Evolutionary conservation across 495 filamentous ascomycete genomes (phyloP).

Genomic region (Penicillium egyptiacum): DNA sequence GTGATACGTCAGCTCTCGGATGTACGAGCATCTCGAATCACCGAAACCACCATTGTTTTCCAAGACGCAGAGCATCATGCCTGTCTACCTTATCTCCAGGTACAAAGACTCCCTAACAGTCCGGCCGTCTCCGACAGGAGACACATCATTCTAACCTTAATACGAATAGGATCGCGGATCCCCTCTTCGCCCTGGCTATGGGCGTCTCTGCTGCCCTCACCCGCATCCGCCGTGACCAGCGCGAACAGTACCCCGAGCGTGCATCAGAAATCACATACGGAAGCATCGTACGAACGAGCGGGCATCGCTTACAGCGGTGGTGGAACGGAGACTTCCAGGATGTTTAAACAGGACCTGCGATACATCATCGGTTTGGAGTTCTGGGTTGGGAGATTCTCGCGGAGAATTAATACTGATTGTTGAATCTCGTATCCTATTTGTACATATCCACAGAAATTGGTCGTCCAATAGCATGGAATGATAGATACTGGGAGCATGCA

Average conservation of each 20-base stretch:
- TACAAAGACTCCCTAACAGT: constrained; percentile 20
- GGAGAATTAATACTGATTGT: neutral
- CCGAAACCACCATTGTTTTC: neutral
- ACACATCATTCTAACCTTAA: neutral
- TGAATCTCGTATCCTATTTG: neutral
- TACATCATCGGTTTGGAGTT: constrained; percentile 4
- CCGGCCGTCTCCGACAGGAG: neutral
- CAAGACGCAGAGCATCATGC: constrained; percentile 21
- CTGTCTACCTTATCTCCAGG: constrained; percentile 46
- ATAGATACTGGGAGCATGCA: neutral
- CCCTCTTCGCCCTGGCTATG: constrained; percentile 81
- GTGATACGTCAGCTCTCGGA: neutral
- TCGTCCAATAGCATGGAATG: neutral
- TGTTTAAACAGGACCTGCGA: constrained; percentile 18
- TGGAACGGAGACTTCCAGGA: constrained; percentile 48
- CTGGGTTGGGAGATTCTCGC: neutral
- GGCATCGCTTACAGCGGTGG: constrained; percentile 40
- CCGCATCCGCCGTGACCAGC: constrained; percentile 76
- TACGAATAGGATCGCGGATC: constrained; percentile 65
- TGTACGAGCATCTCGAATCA: neutral
- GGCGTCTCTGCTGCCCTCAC: constrained; percentile 60
- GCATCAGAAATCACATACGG: constrained; percentile 36
- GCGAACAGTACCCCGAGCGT: constrained; percentile 50
- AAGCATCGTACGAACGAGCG: constrained; percentile 31
- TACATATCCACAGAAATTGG: neutral